Conservation (phyloP, 2,329 filamentous ascomycete species). For the Coniosporium tulheliwenetii region DNA sequence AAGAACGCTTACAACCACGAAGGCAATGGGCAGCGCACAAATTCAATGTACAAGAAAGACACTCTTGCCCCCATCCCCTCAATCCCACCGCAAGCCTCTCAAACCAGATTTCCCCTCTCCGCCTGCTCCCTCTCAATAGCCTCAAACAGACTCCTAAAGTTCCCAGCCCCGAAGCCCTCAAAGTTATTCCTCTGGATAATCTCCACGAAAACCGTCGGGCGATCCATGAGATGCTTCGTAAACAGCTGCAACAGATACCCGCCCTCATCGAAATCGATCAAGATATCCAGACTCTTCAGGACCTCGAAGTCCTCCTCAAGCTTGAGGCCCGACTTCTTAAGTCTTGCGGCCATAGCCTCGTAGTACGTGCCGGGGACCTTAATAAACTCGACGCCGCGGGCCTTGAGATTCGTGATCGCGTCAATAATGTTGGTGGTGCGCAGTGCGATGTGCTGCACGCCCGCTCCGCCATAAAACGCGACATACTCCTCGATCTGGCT, state of each 20-base stretch:
- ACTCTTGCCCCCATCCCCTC: too few species aligned
- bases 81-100: too few species aligned
- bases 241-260: conserved; percentile 61
- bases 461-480: conserved; percentile 75
- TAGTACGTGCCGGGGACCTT: conserved; percentile 80
- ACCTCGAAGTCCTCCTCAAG: conserved; percentile 68
- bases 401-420: conserved; percentile 61
- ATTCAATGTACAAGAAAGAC: too few species aligned
- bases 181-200: conserved; percentile 90
- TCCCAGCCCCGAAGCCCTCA: conserved; percentile 83
- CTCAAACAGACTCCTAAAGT: conserved; percentile 91
- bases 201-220: conserved; percentile 90
- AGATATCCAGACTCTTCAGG: conserved; percentile 63
- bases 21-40: too few species aligned
- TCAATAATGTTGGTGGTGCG: conserved; percentile 66
- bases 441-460: conserved; percentile 87
- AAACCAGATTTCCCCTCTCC: conserved; percentile 57
- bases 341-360: conserved; percentile 53
- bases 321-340: conserved; percentile 44
- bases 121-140: conserved; percentile 90
- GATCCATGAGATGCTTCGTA: conserved; percentile 70
- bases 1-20: too few species aligned
- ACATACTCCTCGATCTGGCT: conserved; percentile 85
- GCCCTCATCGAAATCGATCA: conserved; percentile 89
- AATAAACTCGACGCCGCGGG: conserved; percentile 89